Evolutionary conservation across 108 stramenopile species (phyloP).

Genomic region (Cyclotella choctawhatcheeana): DNA sequence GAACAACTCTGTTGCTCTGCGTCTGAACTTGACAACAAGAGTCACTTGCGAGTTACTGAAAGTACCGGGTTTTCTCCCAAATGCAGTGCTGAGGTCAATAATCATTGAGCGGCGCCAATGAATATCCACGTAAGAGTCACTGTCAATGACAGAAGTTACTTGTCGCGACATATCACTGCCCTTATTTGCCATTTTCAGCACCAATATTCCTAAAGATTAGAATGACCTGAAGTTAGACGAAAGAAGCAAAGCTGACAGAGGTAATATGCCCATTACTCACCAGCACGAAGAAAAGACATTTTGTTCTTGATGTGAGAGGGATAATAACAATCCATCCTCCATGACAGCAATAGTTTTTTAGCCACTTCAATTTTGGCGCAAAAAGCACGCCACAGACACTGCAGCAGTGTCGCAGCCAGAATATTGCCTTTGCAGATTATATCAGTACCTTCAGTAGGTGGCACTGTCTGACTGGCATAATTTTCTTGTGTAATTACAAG

Average conservation of each 20-base stretch:
- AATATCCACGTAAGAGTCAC: background rate
- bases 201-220: slow-evolving; percentile 20
- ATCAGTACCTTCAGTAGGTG: background rate
- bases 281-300: slow-evolving; percentile 15
- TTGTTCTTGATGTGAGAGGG: slow-evolving; percentile 19
- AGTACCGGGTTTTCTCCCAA: background rate
- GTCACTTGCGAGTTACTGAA: slow-evolving; percentile 3
- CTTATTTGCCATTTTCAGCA: slow-evolving; percentile 13
- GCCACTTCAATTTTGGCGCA: slow-evolving; percentile 11
- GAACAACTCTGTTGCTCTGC: background rate
- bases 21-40: slow-evolving; percentile 19
- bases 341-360: slow-evolving; percentile 14
- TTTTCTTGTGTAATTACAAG: background rate
- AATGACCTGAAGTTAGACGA: background rate
- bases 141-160: background rate
- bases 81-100: slow-evolving; percentile 13
- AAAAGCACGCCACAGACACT: slow-evolving; percentile 13
- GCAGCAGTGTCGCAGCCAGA: slow-evolving; percentile 6
- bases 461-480: background rate
- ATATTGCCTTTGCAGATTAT: background rate
- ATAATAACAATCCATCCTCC: slow-evolving; percentile 26
- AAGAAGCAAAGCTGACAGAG: background rate
- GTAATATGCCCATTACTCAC: background rate
- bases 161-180: background rate
- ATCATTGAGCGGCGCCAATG: slow-evolving; percentile 16